phyloP scores from a whole-genome alignment of 2,329 filamentous ascomycete genomes.

The Aspergillus tubingensis region DNA sequence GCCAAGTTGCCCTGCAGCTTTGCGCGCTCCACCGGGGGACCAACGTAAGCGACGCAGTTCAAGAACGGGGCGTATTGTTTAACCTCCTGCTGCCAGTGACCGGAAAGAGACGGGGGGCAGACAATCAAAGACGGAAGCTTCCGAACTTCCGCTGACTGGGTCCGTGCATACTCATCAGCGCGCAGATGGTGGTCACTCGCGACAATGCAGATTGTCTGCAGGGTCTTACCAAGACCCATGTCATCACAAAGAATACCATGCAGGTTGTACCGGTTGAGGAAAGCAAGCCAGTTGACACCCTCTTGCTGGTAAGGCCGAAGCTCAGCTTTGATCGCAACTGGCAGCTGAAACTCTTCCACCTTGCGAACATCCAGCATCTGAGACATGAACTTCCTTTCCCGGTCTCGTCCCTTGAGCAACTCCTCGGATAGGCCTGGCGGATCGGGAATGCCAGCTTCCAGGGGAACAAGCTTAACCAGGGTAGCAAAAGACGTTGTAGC shows the following conservation, averaged over 20 bases:
- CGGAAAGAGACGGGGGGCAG: conserved; percentile 92
- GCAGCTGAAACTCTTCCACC: conserved; percentile 89
- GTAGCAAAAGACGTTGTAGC: conserved; percentile 97
- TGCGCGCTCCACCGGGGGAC: conserved; percentile 77
- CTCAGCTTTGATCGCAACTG: conserved; percentile 95
- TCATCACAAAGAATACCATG: conserved; percentile 98
- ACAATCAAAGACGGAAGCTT: conserved; percentile 89
- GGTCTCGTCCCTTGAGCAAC: conserved; percentile 83
- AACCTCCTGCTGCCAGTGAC: conserved; percentile 98
- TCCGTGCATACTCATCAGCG: conserved; percentile 85
- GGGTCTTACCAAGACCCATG: conserved; percentile 97
- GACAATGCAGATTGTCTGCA: conserved; percentile 97
- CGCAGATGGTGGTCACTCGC: conserved; percentile 95
- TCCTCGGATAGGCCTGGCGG: conserved; percentile 89
- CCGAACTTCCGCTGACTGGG: conserved; percentile 73
- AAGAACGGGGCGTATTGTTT: conserved; percentile 95
- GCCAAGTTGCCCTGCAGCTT: conserved; percentile 69
- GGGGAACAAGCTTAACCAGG: conserved; percentile 90
- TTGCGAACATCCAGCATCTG: conserved; percentile 97
- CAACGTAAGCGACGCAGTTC: conserved; percentile 85
- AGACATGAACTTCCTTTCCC: conserved; percentile 92
- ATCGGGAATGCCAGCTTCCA: conserved; percentile 96
- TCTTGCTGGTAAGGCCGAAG: conserved; percentile 97
- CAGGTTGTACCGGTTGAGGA: conserved; percentile 96
- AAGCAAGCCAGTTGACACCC: conserved; percentile 97